Conservation (phyloP, 345 rosid species). For the Dimocarpus longan region DNA sequence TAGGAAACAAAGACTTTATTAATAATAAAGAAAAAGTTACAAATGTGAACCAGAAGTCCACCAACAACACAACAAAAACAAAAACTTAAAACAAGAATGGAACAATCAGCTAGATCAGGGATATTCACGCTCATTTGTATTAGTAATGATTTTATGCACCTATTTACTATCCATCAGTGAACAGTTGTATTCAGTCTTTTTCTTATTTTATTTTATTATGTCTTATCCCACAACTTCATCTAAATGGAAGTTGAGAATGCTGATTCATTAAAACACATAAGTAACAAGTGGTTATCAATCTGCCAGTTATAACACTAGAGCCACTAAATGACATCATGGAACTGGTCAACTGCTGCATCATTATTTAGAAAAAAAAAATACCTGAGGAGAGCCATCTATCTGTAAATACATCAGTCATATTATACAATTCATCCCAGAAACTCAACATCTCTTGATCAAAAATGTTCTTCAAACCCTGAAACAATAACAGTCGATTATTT, state of each 20-base stretch:
- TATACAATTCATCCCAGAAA: conserved; percentile 61
- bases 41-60: too few relatives aligned
- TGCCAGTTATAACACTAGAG: conserved; percentile 12
- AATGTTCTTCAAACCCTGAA: conserved; percentile 65
- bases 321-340: conserved; percentile 15
- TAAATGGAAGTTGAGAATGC: background rate
- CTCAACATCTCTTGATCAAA: conserved; percentile 51
- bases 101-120: background rate
- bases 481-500: conserved; percentile 25
- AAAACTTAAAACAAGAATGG: background rate
- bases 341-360: background rate
- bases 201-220: background rate
- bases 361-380: conserved; percentile 16
- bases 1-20: too few relatives aligned
- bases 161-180: background rate
- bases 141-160: background rate
- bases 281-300: conserved; percentile 1
- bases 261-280: background rate
- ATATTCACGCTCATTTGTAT: background rate
- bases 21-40: too few relatives aligned
- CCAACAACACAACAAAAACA: too few relatives aligned
- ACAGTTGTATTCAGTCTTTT: background rate
- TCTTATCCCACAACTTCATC: background rate
- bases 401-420: conserved; percentile 76
- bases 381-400: conserved; percentile 90